Evolutionary conservation across 2,329 filamentous ascomycete species (phyloP).

Genomic region (Botrytis galanthina): DNA sequence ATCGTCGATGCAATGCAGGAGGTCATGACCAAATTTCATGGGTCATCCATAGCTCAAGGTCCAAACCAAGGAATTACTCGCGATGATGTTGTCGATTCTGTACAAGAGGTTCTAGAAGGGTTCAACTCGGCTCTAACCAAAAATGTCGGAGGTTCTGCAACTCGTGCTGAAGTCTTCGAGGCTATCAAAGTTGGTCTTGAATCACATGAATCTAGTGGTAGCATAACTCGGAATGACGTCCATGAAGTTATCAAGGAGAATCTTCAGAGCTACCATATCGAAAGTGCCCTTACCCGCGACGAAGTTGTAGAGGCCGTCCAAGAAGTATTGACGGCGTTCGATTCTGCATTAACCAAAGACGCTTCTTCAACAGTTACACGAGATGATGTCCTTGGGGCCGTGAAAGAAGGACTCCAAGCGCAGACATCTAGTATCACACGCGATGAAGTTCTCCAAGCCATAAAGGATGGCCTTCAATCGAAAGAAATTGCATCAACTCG

Average conservation of each 20-base stretch:
- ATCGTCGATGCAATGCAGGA: conserved; percentile 64
- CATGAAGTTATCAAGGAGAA: conserved; percentile 74
- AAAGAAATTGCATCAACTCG: conserved; percentile 46
- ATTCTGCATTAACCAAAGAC: conserved; percentile 64
- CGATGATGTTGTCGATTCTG: conserved; percentile 53
- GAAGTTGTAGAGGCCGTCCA: conserved; percentile 81
- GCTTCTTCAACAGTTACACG: conserved; percentile 65
- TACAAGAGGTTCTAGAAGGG: conserved; percentile 41
- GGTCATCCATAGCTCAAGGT: conserved; percentile 80
- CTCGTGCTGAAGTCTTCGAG: conserved; percentile 78
- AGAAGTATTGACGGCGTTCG: conserved; percentile 82
- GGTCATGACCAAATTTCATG: conserved; percentile 82
- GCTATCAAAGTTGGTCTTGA: conserved; percentile 82
- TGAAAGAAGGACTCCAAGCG: conserved; percentile 84
- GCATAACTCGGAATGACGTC: conserved; percentile 77
- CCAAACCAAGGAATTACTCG: conserved; percentile 66
- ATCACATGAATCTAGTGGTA: conserved; percentile 61
- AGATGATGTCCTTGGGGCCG: conserved; percentile 79
- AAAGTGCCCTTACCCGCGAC: conserved; percentile 69
- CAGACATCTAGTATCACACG: conserved; percentile 53
- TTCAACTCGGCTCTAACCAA: conserved; percentile 45
- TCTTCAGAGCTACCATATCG: conserved; percentile 62
- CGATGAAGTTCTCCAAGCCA: conserved; percentile 59
- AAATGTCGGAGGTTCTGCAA: conserved; percentile 49
- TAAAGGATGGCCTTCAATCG: conserved; percentile 57